Conservation (phyloP, 805 yeast species). For the Metschnikowia chrysomelidarum region DNA sequence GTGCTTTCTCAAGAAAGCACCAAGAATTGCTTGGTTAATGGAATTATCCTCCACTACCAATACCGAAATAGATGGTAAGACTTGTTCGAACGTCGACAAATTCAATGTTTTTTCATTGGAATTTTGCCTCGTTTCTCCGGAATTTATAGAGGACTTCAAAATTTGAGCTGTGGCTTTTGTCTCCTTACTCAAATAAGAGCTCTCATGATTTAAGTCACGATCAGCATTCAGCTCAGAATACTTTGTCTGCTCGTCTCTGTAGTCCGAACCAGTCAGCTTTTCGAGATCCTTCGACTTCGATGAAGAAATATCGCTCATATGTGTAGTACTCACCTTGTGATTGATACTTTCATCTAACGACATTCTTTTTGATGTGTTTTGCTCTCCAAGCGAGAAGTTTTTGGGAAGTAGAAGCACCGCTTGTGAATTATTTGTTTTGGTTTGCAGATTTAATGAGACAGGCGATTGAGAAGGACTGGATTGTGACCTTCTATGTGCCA, state of each 20-base stretch:
- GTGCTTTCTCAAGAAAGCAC: conserved; percentile 82
- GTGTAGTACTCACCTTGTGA: conserved; percentile 4
- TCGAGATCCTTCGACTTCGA: neutral
- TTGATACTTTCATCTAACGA: conserved; percentile 16
- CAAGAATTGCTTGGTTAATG: conserved; percentile 88
- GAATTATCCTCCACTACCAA: conserved; percentile 95
- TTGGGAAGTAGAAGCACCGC: conserved; percentile 53
- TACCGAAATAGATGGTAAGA: conserved; percentile 86
- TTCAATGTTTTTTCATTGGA: conserved; percentile 17
- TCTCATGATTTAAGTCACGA: too few species aligned
- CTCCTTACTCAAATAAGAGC: too few species aligned
- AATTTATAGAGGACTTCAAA: too few species aligned
- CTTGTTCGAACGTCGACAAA: conserved; percentile 49
- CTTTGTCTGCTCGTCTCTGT: too few species aligned
- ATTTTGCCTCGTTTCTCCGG: too few species aligned
- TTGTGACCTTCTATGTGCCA: conserved; percentile 26
- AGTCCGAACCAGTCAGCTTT: too few species aligned
- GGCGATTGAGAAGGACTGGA: conserved; percentile 34
- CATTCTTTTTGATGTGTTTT: conserved; percentile 23
- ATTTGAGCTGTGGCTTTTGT: too few species aligned
- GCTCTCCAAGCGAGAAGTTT: conserved; percentile 36
- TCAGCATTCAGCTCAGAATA: too few species aligned
- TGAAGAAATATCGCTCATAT: conserved; percentile 13
- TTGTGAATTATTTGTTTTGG: conserved; percentile 26
- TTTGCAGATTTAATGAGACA: conserved; percentile 10